Evolutionary conservation across 2,329 filamentous ascomycete genomes (phyloP), one percentile per base, ranked within the genome.

Genomic region (Cercospora beticola): DNA sequence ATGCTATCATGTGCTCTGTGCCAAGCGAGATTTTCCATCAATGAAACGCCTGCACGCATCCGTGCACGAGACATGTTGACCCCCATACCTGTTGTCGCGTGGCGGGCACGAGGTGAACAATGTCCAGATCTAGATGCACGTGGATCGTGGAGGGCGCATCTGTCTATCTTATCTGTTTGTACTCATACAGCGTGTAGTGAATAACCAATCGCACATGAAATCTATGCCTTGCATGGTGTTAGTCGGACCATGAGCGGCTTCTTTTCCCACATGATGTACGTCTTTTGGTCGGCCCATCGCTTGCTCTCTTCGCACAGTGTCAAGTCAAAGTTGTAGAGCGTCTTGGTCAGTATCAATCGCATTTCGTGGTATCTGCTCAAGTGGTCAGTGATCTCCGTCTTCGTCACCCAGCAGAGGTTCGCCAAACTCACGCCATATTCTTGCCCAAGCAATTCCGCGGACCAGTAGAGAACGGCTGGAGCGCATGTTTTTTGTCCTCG

Each of bases 321-420:
- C 23, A 78, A 1, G 67, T 83, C 79, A 65, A 82, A 83, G 14
- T 77, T 75, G 70, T 74, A 82, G 16, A 83, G 61, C 4, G 82
- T 30, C 26, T 76, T 76, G 7, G 79, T 73, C 30, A 83, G 69
- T 1, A 80, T 76, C 2, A 83, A 59, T 2, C 77, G 74, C 68
- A 80, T 77, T 71, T 82, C 80, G 57, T 78, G 75, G 65, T 77
- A 79, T 6, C 62, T 64, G 46, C n/a, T 56, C n/a, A 40, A 49
- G 16, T 10, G 9, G 36, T 54, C 30, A 36, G 56, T 1, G 26
- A 12, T 18, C n/a, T 18, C 36, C n/a, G 9, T 6, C 6, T 70
- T 74, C 16, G 12, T 12, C 14, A 28, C 2, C 1, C 14, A 33
- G 28, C n/a, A 6, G 1, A 0, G n/a, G n/a, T n/a, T 30, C 18